phyloP scores from a whole-genome alignment of 164 flowering plant species.

The Chloranthus sessilifolius region DNA sequence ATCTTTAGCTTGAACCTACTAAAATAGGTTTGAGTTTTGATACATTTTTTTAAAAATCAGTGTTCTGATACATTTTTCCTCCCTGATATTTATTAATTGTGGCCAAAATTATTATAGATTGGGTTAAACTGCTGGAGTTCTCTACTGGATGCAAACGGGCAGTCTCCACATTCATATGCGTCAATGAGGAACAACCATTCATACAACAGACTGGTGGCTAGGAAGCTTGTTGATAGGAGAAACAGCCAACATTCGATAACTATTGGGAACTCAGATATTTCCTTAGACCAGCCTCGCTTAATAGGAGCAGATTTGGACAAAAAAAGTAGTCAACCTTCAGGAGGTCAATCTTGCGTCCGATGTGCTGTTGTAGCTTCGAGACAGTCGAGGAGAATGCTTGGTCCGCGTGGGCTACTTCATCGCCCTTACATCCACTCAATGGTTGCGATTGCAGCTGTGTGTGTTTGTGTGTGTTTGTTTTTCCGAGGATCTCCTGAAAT shows the following conservation, averaged over 20 bases:
- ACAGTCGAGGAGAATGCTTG: conserved; percentile 26
- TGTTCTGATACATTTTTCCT: background rate
- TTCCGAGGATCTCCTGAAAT: conserved; percentile 50
- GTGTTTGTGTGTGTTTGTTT: conserved; percentile 83
- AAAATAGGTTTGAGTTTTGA: too few species aligned
- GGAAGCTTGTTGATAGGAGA: conserved; percentile 51
- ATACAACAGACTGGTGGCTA: conserved; percentile 64
- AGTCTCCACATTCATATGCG: conserved; percentile 74
- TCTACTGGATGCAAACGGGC: conserved; percentile 58
- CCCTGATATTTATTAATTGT: background rate
- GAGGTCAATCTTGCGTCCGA: conserved; percentile 39
- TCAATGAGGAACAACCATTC: conserved; percentile 52
- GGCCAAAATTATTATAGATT: conserved; percentile 27
- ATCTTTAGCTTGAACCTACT: too few species aligned
- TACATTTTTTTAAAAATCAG: too few species aligned
- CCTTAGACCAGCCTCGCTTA: conserved; percentile 21
- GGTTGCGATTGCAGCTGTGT: conserved; percentile 84
- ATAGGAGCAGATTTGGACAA: conserved; percentile 12
- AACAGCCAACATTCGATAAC: conserved; percentile 55
- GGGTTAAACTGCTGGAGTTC: conserved; percentile 76
- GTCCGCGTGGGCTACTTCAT: conserved; percentile 55
- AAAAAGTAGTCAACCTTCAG: conserved; percentile 9
- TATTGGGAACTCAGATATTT: conserved; percentile 30
- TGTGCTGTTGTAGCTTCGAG: conserved; percentile 41
- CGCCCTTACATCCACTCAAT: conserved; percentile 72